Evolutionary conservation across 768 basidiomycete species (phyloP).

Genomic region (Collybia sp.): DNA sequence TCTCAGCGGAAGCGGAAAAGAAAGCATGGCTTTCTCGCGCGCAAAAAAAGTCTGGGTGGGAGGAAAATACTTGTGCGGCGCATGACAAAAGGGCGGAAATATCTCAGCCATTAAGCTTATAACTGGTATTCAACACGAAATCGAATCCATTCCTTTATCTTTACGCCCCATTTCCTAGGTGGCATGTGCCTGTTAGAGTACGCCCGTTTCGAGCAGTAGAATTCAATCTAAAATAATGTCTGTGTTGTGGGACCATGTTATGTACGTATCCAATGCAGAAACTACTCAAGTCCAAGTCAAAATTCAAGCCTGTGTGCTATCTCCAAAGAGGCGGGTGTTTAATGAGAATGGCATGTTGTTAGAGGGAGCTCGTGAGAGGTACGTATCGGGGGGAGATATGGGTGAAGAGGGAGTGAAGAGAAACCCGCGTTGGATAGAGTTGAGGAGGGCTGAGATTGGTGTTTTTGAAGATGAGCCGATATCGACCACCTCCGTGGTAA

Average conservation of each 20-base stretch:
- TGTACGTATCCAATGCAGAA: background rate
- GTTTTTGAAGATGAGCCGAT: slow-evolving; percentile 30
- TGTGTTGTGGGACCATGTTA: slow-evolving; percentile 5
- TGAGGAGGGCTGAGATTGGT: slow-evolving; percentile 61
- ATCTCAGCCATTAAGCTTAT: slow-evolving; percentile 62
- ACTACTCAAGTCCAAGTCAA: no score
- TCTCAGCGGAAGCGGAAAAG: slow-evolving; percentile 90
- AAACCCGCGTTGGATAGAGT: slow-evolving; percentile 65
- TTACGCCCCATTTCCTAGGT: background rate
- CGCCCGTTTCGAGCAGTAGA: background rate
- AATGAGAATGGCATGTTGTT: no score
- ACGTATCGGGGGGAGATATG: slow-evolving; percentile 52
- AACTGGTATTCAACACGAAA: no score
- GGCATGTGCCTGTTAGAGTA: no score
- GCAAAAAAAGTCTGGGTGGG: slow-evolving; percentile 65
- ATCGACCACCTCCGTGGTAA: background rate
- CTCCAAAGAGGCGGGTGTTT: background rate
- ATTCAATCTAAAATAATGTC: background rate
- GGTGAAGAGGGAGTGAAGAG: slow-evolving; percentile 60
- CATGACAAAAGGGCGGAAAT: slow-evolving; percentile 71
- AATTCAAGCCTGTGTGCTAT: slow-evolving; percentile 1
- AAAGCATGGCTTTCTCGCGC: slow-evolving; percentile 85
- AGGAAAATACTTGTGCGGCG: slow-evolving; percentile 70
- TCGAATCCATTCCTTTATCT: no score
- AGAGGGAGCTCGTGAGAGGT: slow-evolving; percentile 14